Conservation (phyloP, 139 green algal species). For the Chlorella sp. region DNA sequence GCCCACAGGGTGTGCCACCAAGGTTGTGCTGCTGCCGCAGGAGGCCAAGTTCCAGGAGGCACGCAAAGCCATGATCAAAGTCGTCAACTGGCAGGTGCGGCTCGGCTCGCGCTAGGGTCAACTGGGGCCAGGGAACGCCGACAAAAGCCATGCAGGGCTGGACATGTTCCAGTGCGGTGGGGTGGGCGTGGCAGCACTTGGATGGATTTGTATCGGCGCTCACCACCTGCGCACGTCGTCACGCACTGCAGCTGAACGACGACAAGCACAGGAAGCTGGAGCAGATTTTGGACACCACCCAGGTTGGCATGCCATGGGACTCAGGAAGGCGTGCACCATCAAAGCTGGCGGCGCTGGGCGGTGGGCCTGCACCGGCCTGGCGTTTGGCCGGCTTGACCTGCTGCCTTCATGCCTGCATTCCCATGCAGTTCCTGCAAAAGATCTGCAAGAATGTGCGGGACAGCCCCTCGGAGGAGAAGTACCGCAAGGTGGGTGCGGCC, state of each 20-base stretch:
- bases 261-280: conserved; percentile 45
- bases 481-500: conserved; percentile 36
- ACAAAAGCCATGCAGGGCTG: too few relatives aligned
- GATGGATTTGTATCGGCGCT: too few relatives aligned
- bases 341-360: neutral
- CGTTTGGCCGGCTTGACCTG: too few relatives aligned
- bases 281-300: conserved; percentile 36
- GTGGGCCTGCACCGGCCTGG: neutral
- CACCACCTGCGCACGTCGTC: too few relatives aligned
- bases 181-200: too few relatives aligned
- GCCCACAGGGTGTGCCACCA: too few relatives aligned
- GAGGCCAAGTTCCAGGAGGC: conserved; percentile 1
- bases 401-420: neutral
- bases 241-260: conserved; percentile 35
- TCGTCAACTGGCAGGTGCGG: conserved; percentile 32
- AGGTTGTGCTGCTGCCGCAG: neutral
- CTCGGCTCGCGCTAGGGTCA: too few relatives aligned
- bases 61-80: conserved; percentile 25
- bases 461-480: conserved; percentile 61
- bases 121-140: too few relatives aligned
- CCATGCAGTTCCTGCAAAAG: conserved; percentile 23
- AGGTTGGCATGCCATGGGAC: neutral
- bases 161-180: too few relatives aligned
- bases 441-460: conserved; percentile 66
- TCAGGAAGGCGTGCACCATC: too few relatives aligned